Conservation (phyloP, 2,329 filamentous ascomycete genomes). For the Trichoderma atrobrunneum region DNA sequence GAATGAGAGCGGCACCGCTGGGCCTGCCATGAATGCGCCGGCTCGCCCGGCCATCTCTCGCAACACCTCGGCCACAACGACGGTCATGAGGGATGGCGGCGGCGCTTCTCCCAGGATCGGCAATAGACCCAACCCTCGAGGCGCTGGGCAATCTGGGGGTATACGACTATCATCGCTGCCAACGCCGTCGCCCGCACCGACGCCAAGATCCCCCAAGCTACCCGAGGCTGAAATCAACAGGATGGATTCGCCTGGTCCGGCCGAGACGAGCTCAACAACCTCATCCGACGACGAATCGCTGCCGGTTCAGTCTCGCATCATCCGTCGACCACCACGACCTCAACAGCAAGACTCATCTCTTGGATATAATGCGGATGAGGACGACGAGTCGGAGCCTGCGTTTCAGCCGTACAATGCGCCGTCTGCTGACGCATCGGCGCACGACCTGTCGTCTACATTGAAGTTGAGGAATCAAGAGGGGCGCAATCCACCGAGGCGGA, state of each 20-base stretch:
- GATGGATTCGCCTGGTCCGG: conserved; percentile 35
- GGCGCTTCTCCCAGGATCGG: conserved; percentile 32
- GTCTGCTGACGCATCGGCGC: conserved; percentile 35
- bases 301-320: conserved; percentile 58
- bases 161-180: conserved; percentile 46
- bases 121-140: conserved; percentile 24
- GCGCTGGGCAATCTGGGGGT: conserved; percentile 32
- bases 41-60: conserved; percentile 46
- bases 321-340: conserved; percentile 56
- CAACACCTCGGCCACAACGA: conserved; percentile 48
- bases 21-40: conserved; percentile 43
- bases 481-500: conserved; percentile 33
- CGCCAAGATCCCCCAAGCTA: conserved; percentile 27
- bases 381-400: conserved; percentile 55
- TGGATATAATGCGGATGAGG: conserved; percentile 49
- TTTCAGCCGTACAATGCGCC: conserved; percentile 48
- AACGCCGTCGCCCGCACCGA: conserved; percentile 31
- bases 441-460: conserved; percentile 53
- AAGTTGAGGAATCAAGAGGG: conserved; percentile 39
- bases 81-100: conserved; percentile 38
- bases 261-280: conserved; percentile 37
- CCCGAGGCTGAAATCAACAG: conserved; percentile 24
- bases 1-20: conserved; percentile 44
- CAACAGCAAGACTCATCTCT: conserved; percentile 37
- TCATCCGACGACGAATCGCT: conserved; percentile 51